Conservation (phyloP, 2,329 filamentous ascomycete genomes). For the Raffaelea deltoideospora region DNA sequence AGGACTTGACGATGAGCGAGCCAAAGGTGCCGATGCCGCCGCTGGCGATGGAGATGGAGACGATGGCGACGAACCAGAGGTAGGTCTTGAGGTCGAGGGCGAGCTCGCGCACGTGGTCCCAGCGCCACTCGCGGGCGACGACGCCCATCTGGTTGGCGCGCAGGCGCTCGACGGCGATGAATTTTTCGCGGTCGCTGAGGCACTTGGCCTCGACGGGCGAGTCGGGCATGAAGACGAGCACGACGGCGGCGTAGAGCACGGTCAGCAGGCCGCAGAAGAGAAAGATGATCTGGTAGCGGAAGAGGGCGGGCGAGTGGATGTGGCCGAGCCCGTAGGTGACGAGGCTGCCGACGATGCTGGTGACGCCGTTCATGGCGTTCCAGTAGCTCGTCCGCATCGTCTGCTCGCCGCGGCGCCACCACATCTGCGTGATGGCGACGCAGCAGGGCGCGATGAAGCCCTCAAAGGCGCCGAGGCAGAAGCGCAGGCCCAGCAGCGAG, state of each 20-base stretch:
- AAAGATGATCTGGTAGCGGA: constrained; percentile 33
- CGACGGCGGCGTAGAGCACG: constrained; percentile 27
- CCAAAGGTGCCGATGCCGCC: constrained; percentile 39
- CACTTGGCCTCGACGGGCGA: constrained; percentile 34
- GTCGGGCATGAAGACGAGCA: constrained; percentile 33
- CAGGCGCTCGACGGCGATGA: constrained; percentile 37
- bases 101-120: constrained; percentile 35
- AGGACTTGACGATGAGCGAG: constrained; percentile 33
- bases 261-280: constrained; percentile 37
- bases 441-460: constrained; percentile 31
- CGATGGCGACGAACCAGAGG: constrained; percentile 37
- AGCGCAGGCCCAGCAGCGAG: constrained; percentile 19
- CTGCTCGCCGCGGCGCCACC: constrained; percentile 45
- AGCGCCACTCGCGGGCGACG: constrained; percentile 34
- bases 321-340: constrained; percentile 43
- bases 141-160: constrained; percentile 39
- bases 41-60: constrained; percentile 36
- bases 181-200: constrained; percentile 32
- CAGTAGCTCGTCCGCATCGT: constrained; percentile 39
- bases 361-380: constrained; percentile 46
- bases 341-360: constrained; percentile 40
- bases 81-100: constrained; percentile 43
- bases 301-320: constrained; percentile 28
- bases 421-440: constrained; percentile 45
- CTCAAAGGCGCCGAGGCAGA: constrained; percentile 23